Base-by-base conservation (phyloP, 2,329 filamentous ascomycete species). In the Fusarium napiforme region DNA sequence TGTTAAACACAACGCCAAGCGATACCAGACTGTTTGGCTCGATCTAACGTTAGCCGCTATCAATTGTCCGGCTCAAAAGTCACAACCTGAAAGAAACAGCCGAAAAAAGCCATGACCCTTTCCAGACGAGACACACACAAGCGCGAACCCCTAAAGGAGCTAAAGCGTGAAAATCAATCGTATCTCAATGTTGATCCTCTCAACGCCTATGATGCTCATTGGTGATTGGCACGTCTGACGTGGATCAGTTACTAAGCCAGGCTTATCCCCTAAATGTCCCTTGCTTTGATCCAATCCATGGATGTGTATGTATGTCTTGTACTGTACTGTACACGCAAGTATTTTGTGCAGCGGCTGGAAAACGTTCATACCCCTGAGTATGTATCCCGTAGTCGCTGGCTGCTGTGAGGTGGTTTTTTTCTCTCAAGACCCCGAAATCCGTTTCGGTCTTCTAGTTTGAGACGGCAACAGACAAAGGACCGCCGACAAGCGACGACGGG, bases 81-180 rank as follows among this genome's bases (percentile, higher is more conserved):
- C 45, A 43, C 46, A 28, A 59, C 23, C 50, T 50, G 28, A 65
- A 64, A 62, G 59, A 53, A 73, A 72, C 64, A 73, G 32, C 59
- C 63, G 40, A 65, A 39, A 50, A 64, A 55, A 71, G 56, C 59
- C 67, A 60, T 68, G 67, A 55, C 67, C 58, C 50, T 70, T 58
- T 64, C 59, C 60, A 77, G 66, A 69, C 66, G 65, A 70, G 63
- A 56, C 47, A 46, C 60, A 64, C 61, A 67, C 62, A 76, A 71
- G 66, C 49, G 64, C 64, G 52, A 67, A 58, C 49, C 60, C 65
- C 47, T 59, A 72, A 66, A 72, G 58, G 34, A 61, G 65, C 53
- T 75, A 77, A 71, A 75, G 69, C 63, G 53, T 71, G 75, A 45
- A 68, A 69, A 73, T 77, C 75, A 72, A 75, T 77, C 75, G 73